A percentile compares a stretch with the other conserved stretches of the same genome.
Conservation (phyloP, 176 grass and related monocot species). For the Paspalum vaginatum region DNA sequence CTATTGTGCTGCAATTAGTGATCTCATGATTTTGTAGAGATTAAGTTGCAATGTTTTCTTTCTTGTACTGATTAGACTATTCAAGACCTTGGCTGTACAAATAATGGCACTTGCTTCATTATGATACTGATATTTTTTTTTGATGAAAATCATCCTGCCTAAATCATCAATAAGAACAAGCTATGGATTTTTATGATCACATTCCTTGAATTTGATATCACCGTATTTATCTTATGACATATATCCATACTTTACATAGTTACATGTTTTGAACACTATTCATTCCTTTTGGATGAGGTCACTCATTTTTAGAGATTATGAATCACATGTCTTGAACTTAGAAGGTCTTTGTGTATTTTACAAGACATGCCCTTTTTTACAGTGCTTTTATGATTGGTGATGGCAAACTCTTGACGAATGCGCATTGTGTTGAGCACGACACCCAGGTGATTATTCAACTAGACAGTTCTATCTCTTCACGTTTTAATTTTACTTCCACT, state of each 20-base stretch:
- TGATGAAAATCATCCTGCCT: not conserved
- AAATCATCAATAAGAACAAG: not conserved
- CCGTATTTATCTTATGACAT: not conserved
- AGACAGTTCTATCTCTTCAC: not conserved
- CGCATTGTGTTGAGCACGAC: constrained; percentile 90
- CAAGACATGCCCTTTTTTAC: constrained; percentile 36
- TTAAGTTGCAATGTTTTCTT: not conserved
- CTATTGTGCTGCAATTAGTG: constrained; percentile 16
- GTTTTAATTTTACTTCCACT: constrained; percentile 4
- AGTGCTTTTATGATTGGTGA: constrained; percentile 99
- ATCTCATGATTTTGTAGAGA: constrained; percentile 22
- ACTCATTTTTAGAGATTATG: not conserved
- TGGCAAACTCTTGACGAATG: constrained; percentile 94
- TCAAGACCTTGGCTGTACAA: not conserved
- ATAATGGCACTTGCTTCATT: constrained; percentile 34
- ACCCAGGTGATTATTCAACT: constrained; percentile 69
- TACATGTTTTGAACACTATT: constrained; percentile 9
- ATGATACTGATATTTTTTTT: constrained; percentile 41
- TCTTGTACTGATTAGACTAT: constrained; percentile 7
- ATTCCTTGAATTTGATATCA: not conserved
- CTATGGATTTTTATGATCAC: not conserved
- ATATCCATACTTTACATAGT: not conserved
- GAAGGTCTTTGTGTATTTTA: constrained; percentile 24
- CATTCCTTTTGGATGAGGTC: constrained; percentile 14
- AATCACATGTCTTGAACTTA: constrained; percentile 7